phyloP scores from a whole-genome alignment of 345 rosid genomes.

The Populus euphratica region DNA sequence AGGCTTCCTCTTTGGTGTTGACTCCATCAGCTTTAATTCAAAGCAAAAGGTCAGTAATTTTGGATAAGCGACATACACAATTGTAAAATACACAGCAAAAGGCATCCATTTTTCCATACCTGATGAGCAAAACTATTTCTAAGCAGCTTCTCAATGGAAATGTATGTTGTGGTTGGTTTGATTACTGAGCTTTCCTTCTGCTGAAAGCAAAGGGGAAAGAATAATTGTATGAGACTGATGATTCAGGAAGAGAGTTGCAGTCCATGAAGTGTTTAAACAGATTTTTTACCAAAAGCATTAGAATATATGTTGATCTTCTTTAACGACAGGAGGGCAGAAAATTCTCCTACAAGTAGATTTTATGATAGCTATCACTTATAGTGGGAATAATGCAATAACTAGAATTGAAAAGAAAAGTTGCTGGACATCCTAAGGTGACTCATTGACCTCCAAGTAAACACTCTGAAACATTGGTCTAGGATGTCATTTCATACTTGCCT shows the following conservation, averaged over 20 bases:
- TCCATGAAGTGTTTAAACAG: not conserved
- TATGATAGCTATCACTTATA: not conserved
- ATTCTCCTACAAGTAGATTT: not conserved
- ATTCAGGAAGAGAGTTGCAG: not conserved
- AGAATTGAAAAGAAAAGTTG: not conserved
- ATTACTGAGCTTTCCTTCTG: slow-evolving; percentile 31
- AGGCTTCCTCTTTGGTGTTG: slow-evolving; percentile 63
- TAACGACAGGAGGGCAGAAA: not conserved
- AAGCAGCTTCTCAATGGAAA: slow-evolving; percentile 64
- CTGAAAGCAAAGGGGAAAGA: slow-evolving; percentile 32
- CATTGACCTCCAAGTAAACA: not conserved
- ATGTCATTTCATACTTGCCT: not conserved
- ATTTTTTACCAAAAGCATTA: not conserved
- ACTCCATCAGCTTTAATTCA: slow-evolving; percentile 65
- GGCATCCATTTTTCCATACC: slow-evolving; percentile 35
- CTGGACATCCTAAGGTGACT: not conserved
- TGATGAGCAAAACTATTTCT: slow-evolving; percentile 80
- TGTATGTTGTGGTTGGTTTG: slow-evolving; percentile 36
- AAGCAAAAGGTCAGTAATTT: slow-evolving; percentile 11
- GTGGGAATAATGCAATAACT: not conserved
- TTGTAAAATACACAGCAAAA: slow-evolving; percentile 11
- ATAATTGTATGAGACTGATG: not conserved
- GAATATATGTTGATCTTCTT: not conserved
- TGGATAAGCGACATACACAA: slow-evolving; percentile 2
- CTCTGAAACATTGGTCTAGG: not conserved